Evolutionary conservation across 768 basidiomycete species (phyloP).

Genomic region (Infundibulicybe gibba): DNA sequence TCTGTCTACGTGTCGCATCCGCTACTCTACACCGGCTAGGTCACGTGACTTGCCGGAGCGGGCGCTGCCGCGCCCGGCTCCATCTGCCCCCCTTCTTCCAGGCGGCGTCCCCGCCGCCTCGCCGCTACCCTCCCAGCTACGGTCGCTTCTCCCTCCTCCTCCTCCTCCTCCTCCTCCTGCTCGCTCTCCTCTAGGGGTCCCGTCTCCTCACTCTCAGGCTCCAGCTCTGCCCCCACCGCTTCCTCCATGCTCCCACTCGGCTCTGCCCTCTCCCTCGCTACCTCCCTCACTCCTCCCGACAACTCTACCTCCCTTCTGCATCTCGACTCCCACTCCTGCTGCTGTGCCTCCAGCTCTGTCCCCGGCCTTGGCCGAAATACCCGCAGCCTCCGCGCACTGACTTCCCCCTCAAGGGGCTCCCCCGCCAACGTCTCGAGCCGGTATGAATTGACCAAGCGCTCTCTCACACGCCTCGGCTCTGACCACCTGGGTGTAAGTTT

Average conservation of each 20-base stretch:
- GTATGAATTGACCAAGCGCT: constrained; percentile 1
- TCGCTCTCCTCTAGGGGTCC: background rate
- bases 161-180: background rate
- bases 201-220: background rate
- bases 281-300: background rate
- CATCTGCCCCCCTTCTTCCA: background rate
- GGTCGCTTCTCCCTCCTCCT: background rate
- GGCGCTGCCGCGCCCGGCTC: background rate
- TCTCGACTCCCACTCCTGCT: constrained; percentile 6
- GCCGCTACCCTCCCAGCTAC: background rate
- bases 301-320: background rate
- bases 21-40: no score
- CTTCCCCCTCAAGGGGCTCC: constrained; percentile 5
- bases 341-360: constrained; percentile 12
- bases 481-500: constrained; percentile 23
- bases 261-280: background rate
- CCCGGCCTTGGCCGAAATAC: constrained; percentile 18
- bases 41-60: no score
- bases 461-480: constrained; percentile 4
- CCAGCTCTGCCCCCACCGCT: background rate
- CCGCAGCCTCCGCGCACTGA: constrained; percentile 9
- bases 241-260: background rate
- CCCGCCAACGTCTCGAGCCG: background rate
- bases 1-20: no score
- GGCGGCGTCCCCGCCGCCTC: background rate